Percentiles rank a stretch among this genome's conserved stretches.
Conservation (phyloP, 305 asterid genomes). For the Fraxinus ornus region DNA sequence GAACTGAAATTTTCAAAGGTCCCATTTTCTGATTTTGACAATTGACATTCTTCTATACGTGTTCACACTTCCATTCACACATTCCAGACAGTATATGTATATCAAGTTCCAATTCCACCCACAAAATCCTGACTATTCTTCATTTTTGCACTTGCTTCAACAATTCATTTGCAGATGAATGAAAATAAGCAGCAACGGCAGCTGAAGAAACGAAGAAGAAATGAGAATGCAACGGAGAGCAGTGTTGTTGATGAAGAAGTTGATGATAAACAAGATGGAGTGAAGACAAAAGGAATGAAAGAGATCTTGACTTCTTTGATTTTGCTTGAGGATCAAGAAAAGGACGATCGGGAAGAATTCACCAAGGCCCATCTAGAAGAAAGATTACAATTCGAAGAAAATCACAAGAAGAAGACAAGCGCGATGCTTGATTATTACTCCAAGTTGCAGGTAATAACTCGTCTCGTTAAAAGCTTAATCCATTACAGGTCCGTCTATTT, state of each 20-base stretch:
- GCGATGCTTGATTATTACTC: slow-evolving; percentile 28
- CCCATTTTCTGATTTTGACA: slow-evolving; percentile 19
- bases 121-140: slow-evolving; percentile 13
- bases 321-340: slow-evolving; percentile 36
- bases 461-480: neutral
- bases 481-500: neutral
- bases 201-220: slow-evolving; percentile 22
- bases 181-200: slow-evolving; percentile 24
- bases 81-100: slow-evolving; percentile 10
- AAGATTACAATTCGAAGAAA: slow-evolving; percentile 21
- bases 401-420: slow-evolving; percentile 25
- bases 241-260: neutral
- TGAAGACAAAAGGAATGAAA: slow-evolving; percentile 32
- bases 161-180: slow-evolving; percentile 24
- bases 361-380: slow-evolving; percentile 23
- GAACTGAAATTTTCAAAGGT: slow-evolving; percentile 18
- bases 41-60: slow-evolving; percentile 17
- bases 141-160: neutral
- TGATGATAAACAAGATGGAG: slow-evolving; percentile 23
- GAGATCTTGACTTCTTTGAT: slow-evolving; percentile 35
- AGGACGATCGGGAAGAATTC: slow-evolving; percentile 15
- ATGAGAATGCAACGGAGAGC: neutral
- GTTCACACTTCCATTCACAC: slow-evolving; percentile 33
- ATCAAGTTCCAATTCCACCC: slow-evolving; percentile 4
- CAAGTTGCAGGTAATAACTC: slow-evolving; percentile 2